A percentile compares a stretch with the other conserved stretches of the same genome.
Conservation (phyloP, 495 filamentous ascomycete species). For the Penicillium angulare region DNA sequence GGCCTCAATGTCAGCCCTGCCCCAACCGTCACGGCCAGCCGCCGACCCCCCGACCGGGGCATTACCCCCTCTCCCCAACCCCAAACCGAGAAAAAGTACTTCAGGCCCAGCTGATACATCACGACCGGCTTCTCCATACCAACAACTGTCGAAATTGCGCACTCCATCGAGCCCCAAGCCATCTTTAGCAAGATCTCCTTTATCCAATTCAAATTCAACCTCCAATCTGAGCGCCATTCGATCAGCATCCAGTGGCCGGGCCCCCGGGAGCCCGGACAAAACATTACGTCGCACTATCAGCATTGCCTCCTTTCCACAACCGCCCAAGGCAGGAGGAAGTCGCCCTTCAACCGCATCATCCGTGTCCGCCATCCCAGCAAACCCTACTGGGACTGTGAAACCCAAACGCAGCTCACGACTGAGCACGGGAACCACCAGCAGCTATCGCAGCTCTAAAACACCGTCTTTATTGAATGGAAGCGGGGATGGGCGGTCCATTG, state of each 20-base stretch:
- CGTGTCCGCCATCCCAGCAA: conserved; percentile 25
- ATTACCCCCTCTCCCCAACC: conserved; percentile 66
- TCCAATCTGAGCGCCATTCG: conserved; percentile 37
- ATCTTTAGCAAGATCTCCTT: conserved; percentile 46
- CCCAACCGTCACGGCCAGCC: conserved; percentile 60
- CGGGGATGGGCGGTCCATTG: conserved; percentile 70
- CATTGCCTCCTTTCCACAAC: conserved; percentile 90
- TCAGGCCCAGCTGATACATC: conserved; percentile 42
- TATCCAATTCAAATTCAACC: conserved; percentile 40
- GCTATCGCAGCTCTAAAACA: conserved; percentile 53
- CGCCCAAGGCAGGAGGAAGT: conserved; percentile 61
- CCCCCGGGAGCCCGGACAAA: conserved; percentile 52
- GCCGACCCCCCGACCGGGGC: conserved; percentile 63
- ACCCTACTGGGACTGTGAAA: conserved; percentile 27
- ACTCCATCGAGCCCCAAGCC: conserved; percentile 61
- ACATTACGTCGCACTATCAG: conserved; percentile 82
- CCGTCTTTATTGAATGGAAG: conserved; percentile 77
- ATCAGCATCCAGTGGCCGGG: conserved; percentile 36
- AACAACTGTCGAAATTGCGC: conserved; percentile 54
- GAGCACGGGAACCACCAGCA: conserved; percentile 41
- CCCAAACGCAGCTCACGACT: conserved; percentile 37
- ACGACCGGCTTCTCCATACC: conserved; percentile 39
- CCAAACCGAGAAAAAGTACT: conserved; percentile 68
- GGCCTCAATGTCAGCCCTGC: conserved; percentile 58
- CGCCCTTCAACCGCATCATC: conserved; percentile 46